Evolutionary conservation across 345 rosid species (phyloP), one percentile per base, ranked within the genome.

Genomic region (Pugionium cornutum): DNA sequence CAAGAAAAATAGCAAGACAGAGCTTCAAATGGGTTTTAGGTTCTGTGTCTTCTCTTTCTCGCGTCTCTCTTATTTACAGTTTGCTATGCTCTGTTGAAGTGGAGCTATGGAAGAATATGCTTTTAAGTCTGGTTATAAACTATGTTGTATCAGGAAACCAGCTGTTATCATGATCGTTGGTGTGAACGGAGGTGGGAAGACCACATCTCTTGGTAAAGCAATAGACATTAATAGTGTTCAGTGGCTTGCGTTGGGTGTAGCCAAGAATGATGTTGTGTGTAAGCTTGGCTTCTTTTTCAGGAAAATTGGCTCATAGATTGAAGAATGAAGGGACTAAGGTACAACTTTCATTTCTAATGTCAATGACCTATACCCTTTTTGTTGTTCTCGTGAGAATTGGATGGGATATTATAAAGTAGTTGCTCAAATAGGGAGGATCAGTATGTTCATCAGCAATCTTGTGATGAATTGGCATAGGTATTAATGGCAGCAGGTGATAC

Each of bases 401-500:
- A 45, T 36, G 36, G 8, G 29, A 61, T 44, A 4, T 46, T 70
- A 53, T 34, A 30, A 7, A 37, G 56, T 45, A 34, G 29, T 62
- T 62, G 18, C 58, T 49, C n/a, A 28, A 27, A 60, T 68, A 10
- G 40, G n/a, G 37, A 50, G 70, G 55, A 55, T 68, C 69, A 43
- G 74, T 68, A 47, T 74, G 66, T 74, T 74, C 55, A 68, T 62
- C 56, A 48, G 60, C 62, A 59, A 57, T 50, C 44, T 65, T 71
- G 67, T 25, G 37, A 66, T 73, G 76, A 72, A 67, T 72, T 73
- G 67, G 79, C 52, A 62, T 79, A 89, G 99, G 80, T 90, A 76
- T 76, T 94, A 72, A 76, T 89, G 84, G 99, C 97, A 33, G 99
- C 99, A 65, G 99, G 99, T 18, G 99, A 94, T 78, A 94, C 99